These are phyloP conservation scores for Sungouiozyma intestinalis DNA, from an alignment of 805 yeast species.

Conservation along the genomic window DNA sequence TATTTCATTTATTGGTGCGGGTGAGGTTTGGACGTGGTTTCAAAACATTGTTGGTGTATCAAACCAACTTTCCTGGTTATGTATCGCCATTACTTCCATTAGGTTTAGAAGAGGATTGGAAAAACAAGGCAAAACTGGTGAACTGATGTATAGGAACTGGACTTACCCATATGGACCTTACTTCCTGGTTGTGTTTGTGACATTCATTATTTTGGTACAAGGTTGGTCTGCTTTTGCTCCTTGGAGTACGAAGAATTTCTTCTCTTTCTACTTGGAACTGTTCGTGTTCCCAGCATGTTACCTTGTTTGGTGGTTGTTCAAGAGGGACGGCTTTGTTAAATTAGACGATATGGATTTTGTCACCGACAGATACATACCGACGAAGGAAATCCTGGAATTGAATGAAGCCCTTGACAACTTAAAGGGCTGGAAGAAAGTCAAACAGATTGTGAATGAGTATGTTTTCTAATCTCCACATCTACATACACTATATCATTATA, in stretches of 20 bases:
- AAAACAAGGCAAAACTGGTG: constrained; percentile 34
- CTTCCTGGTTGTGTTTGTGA: constrained; percentile 34
- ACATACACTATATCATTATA: background rate
- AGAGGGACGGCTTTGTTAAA: constrained; percentile 34
- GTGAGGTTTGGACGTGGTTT: constrained; percentile 43
- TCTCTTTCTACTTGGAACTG: constrained; percentile 37
- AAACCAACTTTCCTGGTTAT: constrained; percentile 42
- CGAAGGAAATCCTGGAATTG: constrained; percentile 37
- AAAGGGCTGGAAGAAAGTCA: constrained; percentile 36
- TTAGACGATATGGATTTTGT: constrained; percentile 43
- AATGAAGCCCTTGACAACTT: constrained; percentile 32
- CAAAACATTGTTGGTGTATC: constrained; percentile 45
- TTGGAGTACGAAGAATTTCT: constrained; percentile 33
- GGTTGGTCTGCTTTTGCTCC: constrained; percentile 45
- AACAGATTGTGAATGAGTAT: constrained; percentile 19
- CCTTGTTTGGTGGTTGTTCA: constrained; percentile 33
- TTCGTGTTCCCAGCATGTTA: constrained; percentile 38
- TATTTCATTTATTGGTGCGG: constrained; percentile 44
- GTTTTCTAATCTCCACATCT: constrained; percentile 5
- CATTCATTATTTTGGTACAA: constrained; percentile 39
- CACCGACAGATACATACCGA: constrained; percentile 40
- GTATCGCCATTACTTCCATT: constrained; percentile 39
- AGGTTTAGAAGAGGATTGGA: constrained; percentile 39
- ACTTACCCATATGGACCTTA: constrained; percentile 44
- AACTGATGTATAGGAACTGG: constrained; percentile 37